Evolutionary conservation across 371 early-diverging fungal species (phyloP).

Genomic region (Rhizopus arrhizus): DNA sequence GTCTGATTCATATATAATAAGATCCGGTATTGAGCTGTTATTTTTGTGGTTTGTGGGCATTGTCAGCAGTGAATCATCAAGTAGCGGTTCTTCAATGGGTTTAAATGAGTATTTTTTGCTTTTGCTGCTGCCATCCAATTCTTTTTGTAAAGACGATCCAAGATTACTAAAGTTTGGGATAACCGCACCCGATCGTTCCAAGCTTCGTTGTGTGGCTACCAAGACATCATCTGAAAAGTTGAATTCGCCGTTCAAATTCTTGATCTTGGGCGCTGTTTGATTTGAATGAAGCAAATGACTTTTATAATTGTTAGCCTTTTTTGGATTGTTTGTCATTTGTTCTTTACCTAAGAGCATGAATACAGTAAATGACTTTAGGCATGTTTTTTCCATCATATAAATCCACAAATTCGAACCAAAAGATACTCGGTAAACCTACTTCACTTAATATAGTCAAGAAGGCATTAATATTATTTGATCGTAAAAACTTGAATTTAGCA

Average conservation of each 20-base stretch:
- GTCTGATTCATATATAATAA: slow-evolving; percentile 23
- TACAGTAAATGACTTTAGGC: slow-evolving; percentile 99
- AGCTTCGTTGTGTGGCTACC: slow-evolving; percentile 78
- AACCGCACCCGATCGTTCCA: slow-evolving; percentile 77
- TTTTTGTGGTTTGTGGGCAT: neutral
- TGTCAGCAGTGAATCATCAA: neutral
- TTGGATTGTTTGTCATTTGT: neutral
- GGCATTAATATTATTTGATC: slow-evolving; percentile 99
- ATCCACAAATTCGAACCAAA: slow-evolving; percentile 98
- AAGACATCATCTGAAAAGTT: slow-evolving; percentile 91
- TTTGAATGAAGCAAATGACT: slow-evolving; percentile 88
- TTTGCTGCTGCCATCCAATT: slow-evolving; percentile 40
- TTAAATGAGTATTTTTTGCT: slow-evolving; percentile 12
- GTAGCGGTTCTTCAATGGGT: slow-evolving; percentile 20
- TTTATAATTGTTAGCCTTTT: neutral
- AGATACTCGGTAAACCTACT: slow-evolving; percentile 88
- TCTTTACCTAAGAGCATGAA: slow-evolving; percentile 93
- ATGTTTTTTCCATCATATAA: slow-evolving; percentile 99
- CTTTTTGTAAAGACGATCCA: slow-evolving; percentile 71
- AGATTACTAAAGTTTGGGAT: slow-evolving; percentile 87
- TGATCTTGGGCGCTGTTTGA: slow-evolving; percentile 88
- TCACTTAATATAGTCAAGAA: slow-evolving; percentile 83
- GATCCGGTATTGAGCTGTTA: slow-evolving; percentile 4
- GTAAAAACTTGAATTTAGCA: slow-evolving; percentile 88
- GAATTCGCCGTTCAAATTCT: slow-evolving; percentile 87